These are phyloP conservation scores for Colletotrichum liriopes DNA, from an alignment of 2,329 filamentous ascomycete genomes.

Conservation along the genomic window DNA sequence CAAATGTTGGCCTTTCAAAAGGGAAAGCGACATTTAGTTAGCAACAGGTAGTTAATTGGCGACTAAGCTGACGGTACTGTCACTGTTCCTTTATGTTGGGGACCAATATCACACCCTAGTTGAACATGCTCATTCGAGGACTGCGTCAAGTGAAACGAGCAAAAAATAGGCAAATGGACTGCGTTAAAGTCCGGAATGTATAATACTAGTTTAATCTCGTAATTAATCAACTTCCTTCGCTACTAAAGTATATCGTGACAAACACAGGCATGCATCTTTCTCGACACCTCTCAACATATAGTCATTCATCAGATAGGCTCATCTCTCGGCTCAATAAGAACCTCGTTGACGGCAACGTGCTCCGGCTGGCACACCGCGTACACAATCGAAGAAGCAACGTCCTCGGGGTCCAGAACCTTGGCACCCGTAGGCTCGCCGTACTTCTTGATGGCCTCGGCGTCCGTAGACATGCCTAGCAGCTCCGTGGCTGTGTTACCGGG, in stretches of 20 bases:
- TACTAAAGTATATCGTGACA: not conserved
- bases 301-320: slow-evolving; percentile 74
- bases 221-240: not conserved
- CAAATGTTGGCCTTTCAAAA: not conserved
- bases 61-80: not conserved
- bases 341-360: slow-evolving; percentile 85
- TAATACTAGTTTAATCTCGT: not conserved
- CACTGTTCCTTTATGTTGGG: too few species aligned
- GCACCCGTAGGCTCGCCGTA: slow-evolving; percentile 83
- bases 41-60: not conserved
- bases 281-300: not conserved
- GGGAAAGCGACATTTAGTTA: not conserved
- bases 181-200: not conserved
- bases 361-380: slow-evolving; percentile 82
- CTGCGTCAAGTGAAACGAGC: not conserved
- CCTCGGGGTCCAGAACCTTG: slow-evolving; percentile 80
- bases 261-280: not conserved
- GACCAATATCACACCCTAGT: not conserved
- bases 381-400: slow-evolving; percentile 81
- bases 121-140: not conserved
- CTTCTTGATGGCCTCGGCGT: slow-evolving; percentile 83
- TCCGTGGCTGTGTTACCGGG: slow-evolving; percentile 85
- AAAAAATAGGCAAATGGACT: too few species aligned
- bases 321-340: slow-evolving; percentile 83
- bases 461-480: slow-evolving; percentile 81